These are phyloP conservation scores for Wakefieldia striispora DNA, from an alignment of 768 basidiomycete species.

Conservation along the genomic window DNA sequence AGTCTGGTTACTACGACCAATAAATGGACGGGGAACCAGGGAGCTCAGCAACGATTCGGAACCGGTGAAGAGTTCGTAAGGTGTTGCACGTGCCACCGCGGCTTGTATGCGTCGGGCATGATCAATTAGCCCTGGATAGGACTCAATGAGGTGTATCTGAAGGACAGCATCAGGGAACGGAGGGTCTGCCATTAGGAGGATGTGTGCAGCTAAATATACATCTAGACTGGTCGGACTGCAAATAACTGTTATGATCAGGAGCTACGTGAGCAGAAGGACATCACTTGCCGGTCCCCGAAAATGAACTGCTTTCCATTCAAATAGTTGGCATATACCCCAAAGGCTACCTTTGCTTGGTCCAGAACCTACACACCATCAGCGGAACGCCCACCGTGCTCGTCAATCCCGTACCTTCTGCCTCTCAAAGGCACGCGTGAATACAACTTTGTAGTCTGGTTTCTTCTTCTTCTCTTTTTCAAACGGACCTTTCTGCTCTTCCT, in stretches of 20 bases:
- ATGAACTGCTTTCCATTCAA: slow-evolving; percentile 51
- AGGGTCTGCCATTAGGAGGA: slow-evolving; percentile 56
- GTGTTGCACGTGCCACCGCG: slow-evolving; percentile 28
- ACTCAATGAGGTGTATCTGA: slow-evolving; percentile 49
- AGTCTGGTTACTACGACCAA: slow-evolving; percentile 9
- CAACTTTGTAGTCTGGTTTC: slow-evolving; percentile 34
- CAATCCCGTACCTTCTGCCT: slow-evolving; percentile 49
- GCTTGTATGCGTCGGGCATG: slow-evolving; percentile 55
- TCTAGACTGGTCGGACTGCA: slow-evolving; percentile 64
- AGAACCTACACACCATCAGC: slow-evolving; percentile 43
- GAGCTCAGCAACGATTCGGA: slow-evolving; percentile 33
- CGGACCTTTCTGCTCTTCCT: slow-evolving; percentile 39
- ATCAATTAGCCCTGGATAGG: slow-evolving; percentile 54
- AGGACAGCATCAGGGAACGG: slow-evolving; percentile 63
- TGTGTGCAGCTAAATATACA: slow-evolving; percentile 63
- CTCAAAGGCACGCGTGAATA: slow-evolving; percentile 56
- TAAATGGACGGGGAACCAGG: slow-evolving; percentile 36
- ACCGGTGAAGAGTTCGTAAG: slow-evolving; percentile 16
- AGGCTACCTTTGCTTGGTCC: slow-evolving; percentile 52
- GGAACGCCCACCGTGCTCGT: background rate
- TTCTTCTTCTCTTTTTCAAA: slow-evolving; percentile 35
- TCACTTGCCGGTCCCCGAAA: slow-evolving; percentile 46
- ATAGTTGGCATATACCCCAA: slow-evolving; percentile 59
- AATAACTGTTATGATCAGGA: background rate
- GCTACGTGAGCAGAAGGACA: background rate